Percentiles rank a stretch among this genome's conserved stretches.
Conservation (phyloP, 2,329 filamentous ascomycete species). For the Beauveria brongniartii region DNA sequence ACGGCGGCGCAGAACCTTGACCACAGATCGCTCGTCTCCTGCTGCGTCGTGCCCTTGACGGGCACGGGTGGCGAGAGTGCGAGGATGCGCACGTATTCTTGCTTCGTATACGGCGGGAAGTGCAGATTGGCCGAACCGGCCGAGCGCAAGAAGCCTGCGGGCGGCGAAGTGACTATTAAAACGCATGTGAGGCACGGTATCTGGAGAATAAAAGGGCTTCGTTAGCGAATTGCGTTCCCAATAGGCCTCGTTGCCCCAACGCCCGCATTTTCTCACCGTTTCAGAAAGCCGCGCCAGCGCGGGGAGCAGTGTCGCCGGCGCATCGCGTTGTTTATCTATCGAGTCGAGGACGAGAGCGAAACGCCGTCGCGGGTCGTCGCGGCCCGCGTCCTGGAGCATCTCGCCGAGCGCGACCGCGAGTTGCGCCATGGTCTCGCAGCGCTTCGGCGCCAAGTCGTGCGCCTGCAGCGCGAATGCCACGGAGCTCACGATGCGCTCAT, state of each 20-base stretch:
- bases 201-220: constrained; percentile 32
- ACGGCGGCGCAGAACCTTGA: constrained; percentile 73
- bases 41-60: constrained; percentile 41
- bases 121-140: constrained; percentile 67
- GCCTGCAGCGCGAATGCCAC: constrained; percentile 45
- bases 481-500: constrained; percentile 60
- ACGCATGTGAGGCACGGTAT: constrained; percentile 71
- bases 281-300: constrained; percentile 77
- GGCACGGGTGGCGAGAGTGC: constrained; percentile 39
- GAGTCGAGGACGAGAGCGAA: constrained; percentile 84
- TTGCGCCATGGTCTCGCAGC: constrained; percentile 75
- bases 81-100: constrained; percentile 72
- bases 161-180: constrained; percentile 66
- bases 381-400: constrained; percentile 43
- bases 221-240: neutral
- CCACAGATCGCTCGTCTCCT: constrained; percentile 63
- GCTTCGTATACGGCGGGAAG: constrained; percentile 77
- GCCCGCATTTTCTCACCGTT: constrained; percentile 41
- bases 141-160: constrained; percentile 60
- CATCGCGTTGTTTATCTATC: constrained; percentile 77
- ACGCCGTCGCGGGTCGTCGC: constrained; percentile 35
- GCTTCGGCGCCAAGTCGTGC: constrained; percentile 40
- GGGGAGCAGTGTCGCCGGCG: constrained; percentile 67
- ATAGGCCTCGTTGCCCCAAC: neutral
- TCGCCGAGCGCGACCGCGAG: constrained; percentile 64